Evolutionary conservation across 371 early-diverging fungal species (phyloP), one percentile per base, ranked within the genome.

Genomic region (Rhizopus delemar): DNA sequence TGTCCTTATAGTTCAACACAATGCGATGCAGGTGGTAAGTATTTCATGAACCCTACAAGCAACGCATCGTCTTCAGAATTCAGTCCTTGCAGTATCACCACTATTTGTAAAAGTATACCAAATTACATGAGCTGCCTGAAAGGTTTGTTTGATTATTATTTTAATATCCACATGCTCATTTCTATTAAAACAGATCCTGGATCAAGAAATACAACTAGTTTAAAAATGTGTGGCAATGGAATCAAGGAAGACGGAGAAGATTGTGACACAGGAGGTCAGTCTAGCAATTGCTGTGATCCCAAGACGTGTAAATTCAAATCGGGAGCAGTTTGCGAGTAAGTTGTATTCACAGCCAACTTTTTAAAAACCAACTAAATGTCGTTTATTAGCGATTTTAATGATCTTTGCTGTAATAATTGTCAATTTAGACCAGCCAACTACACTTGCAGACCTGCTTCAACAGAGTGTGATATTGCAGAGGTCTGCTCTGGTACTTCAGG

Each of bases 181-280:
- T 29, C 41, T 57, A 51, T 76, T 9, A 9, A 7, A 29, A 22
- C 74, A 82, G 85, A 77, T 80, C 87, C 85, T 57, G 86, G 85
- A 16, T 60, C 82, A 49, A 82, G 67, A 64, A 64, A 38, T 66
- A 77, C 50, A 2, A 69, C 65, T 31, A 81, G 61, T 22, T 35
- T 74, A 31, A 85, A 87, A 31, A 91, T 94, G 78, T 97, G 98
- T 66, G 98, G 98, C 41, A 97, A 98, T 70, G 97, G 98, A 7
- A 87, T 98, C 56, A 86, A 86, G 54, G 98, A 97, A 71, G 68
- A 65, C 0, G 90, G 90, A 46, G 98, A 98, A 75, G 91, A 98
- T 50, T 98, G 98, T 74, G 98, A 98, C 71, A 93, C 95, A 59
- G 96, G 94, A 11, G 84, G 86, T 8, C 54, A 74, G 33, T 84